Percentiles rank a stretch among this genome's conserved stretches.
Conservation (phyloP, 495 filamentous ascomycete species). For the Daldinia childiae region DNA sequence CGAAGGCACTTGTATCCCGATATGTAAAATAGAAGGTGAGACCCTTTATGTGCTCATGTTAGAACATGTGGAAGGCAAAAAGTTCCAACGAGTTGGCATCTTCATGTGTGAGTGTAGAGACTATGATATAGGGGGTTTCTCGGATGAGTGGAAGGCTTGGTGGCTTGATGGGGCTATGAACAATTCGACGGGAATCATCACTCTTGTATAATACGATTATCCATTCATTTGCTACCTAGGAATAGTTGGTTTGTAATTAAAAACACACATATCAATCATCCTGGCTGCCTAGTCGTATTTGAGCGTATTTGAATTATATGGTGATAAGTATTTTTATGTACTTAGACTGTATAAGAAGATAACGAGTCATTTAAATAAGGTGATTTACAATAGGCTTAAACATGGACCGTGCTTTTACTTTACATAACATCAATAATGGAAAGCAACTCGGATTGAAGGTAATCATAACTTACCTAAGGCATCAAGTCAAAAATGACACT, state of each 20-base stretch:
- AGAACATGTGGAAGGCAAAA: neutral
- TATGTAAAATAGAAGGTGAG: neutral
- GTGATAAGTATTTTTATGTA: too few relatives aligned
- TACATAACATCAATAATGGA: neutral
- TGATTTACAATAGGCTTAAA: too few relatives aligned
- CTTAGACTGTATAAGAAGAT: too few relatives aligned
- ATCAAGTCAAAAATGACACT: neutral
- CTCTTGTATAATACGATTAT: neutral
- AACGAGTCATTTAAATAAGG: neutral
- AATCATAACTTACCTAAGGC: neutral
- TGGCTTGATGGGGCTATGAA: too few relatives aligned
- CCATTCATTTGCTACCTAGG: neutral
- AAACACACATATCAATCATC: too few relatives aligned
- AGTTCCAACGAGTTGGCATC: neutral
- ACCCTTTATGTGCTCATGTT: neutral
- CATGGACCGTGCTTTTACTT: slow-evolving; percentile 1
- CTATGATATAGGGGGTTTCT: too few relatives aligned
- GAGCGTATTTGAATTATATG: too few relatives aligned
- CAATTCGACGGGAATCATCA: neutral
- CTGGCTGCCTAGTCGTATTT: too few relatives aligned
- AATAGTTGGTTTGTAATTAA: neutral
- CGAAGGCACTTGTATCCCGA: neutral
- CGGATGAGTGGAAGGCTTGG: neutral
- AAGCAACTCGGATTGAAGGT: neutral
- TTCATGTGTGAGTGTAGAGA: neutral